A percentile compares a stretch with the other conserved stretches of the same genome.
These are phyloP conservation scores for Beta corolliflora DNA, from an alignment of 179 eudicot species.

Conservation along the genomic window DNA sequence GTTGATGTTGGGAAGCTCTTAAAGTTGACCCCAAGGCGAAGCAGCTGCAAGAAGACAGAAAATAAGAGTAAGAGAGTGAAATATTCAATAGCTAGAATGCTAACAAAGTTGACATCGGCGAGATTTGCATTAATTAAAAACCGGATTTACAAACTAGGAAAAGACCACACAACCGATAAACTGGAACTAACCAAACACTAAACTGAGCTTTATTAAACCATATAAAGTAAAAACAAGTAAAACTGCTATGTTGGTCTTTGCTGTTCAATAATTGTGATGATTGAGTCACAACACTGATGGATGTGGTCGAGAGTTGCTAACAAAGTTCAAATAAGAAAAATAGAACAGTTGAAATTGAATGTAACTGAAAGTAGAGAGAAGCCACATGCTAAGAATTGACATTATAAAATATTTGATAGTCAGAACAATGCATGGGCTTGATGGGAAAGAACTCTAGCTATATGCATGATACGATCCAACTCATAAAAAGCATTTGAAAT, in stretches of 20 bases:
- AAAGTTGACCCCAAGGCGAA: conserved; percentile 70
- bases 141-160: too few species aligned
- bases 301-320: too few species aligned
- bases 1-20: conserved; percentile 80
- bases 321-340: too few species aligned
- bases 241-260: too few species aligned
- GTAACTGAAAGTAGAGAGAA: background rate
- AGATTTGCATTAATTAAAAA: background rate
- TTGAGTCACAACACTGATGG: too few species aligned
- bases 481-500: background rate
- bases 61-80: conserved; percentile 1
- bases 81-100: background rate
- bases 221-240: too few species aligned
- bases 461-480: background rate
- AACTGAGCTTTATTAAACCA: too few species aligned
- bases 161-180: too few species aligned
- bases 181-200: background rate
- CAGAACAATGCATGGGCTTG: background rate
- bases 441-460: background rate
- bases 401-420: background rate
- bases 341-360: too few species aligned
- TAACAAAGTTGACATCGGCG: background rate
- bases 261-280: too few species aligned
- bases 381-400: background rate
- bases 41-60: conserved; percentile 47